Evolutionary conservation across 495 filamentous ascomycete genomes (phyloP).

Genomic region (Bryoglossum gracile): DNA sequence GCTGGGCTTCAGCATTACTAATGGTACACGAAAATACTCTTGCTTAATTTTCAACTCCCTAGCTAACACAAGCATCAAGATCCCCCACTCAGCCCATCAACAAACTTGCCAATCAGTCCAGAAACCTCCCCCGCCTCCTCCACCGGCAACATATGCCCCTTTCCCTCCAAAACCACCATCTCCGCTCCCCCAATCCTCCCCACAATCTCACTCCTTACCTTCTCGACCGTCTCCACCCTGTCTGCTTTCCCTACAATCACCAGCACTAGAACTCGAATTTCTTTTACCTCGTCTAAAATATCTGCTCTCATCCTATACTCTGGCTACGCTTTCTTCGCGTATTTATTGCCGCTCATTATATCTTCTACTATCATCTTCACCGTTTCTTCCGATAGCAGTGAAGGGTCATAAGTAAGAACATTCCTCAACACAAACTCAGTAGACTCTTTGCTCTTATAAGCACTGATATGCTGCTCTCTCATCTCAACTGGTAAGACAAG

Average conservation of each 20-base stretch:
- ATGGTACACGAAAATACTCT: no score
- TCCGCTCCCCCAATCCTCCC: constrained; percentile 9
- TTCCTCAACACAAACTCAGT: constrained; percentile 30
- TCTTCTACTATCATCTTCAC: constrained; percentile 25
- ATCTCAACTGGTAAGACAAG: constrained; percentile 31
- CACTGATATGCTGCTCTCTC: constrained; percentile 30
- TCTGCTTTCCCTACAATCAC: constrained; percentile 34
- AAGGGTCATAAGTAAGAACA: constrained; percentile 32
- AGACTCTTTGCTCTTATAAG: constrained; percentile 28
- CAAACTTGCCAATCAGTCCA: constrained; percentile 3
- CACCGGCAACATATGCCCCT: constrained; percentile 22
- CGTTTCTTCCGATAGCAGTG: constrained; percentile 19
- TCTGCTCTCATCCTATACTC: constrained; percentile 36
- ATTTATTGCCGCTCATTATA: constrained; percentile 28
- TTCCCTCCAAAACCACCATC: constrained; percentile 18
- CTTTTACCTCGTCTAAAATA: constrained; percentile 23
- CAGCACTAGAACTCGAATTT: constrained; percentile 26
- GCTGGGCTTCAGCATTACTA: no score
- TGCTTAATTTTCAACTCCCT: no score
- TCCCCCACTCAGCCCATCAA: neutral
- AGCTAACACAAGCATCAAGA: no score
- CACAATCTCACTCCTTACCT: constrained; percentile 19
- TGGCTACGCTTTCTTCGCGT: constrained; percentile 35
- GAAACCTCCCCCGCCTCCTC: constrained; percentile 12
- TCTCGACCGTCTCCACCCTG: constrained; percentile 26